phyloP scores from a whole-genome alignment of 192 early-diverging fungal species.

The Backusella tuberculispora region DNA sequence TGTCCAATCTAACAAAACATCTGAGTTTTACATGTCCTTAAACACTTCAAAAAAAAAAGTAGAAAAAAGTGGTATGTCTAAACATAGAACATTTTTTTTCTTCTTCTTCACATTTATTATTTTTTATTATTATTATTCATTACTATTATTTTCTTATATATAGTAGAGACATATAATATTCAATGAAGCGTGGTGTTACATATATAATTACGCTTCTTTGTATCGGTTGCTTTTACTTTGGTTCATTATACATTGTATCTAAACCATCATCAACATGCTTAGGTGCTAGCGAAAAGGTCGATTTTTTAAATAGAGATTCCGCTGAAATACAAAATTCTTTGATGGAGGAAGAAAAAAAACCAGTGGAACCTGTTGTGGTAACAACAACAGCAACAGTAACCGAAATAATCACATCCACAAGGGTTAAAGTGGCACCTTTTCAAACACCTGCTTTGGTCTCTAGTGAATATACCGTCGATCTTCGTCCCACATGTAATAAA shows the following conservation, averaged over 20 bases:
- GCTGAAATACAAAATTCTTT: neutral
- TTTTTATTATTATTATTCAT: neutral
- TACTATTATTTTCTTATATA: too few relatives aligned
- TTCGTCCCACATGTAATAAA: neutral
- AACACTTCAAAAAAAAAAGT: neutral
- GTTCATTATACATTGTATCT: constrained; percentile 21
- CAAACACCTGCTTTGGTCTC: neutral
- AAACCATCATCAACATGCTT: neutral
- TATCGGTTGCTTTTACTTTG: constrained; percentile 11
- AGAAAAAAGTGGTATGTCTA: neutral
- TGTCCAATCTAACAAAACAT: constrained; percentile 3
- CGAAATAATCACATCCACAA: neutral
- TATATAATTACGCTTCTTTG: neutral
- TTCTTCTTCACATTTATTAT: neutral
- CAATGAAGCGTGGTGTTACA: constrained; percentile 14
- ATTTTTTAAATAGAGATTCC: neutral
- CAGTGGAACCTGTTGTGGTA: neutral
- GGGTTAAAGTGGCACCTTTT: neutral
- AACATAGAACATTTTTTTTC: neutral
- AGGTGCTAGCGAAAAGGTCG: neutral
- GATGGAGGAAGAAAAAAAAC: neutral
- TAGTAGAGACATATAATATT: neutral
- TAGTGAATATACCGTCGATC: neutral
- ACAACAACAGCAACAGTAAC: neutral
- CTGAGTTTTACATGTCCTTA: constrained; percentile 10